These are phyloP conservation scores for Drosera spatulata DNA, from an alignment of 179 eudicot species.

Conservation along the genomic window DNA sequence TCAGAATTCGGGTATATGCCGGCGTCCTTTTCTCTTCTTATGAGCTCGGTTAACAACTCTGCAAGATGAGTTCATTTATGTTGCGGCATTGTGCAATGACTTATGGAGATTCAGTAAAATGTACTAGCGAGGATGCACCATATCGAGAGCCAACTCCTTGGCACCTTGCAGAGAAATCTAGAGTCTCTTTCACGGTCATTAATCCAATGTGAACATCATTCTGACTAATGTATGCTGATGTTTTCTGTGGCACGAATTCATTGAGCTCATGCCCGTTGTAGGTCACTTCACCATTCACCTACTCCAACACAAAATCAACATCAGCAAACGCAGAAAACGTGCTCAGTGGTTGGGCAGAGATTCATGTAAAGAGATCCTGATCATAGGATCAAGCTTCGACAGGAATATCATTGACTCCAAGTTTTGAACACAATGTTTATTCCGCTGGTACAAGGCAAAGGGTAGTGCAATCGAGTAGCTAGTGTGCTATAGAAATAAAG, in stretches of 20 bases:
- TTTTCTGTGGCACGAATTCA: conserved; percentile 61
- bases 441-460: too few species aligned
- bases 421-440: too few species aligned
- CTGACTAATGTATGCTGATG: conserved; percentile 66
- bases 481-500: too few species aligned
- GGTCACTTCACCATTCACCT: conserved; percentile 45
- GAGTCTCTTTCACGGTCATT: conserved; percentile 63
- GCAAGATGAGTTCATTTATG: conserved; percentile 21
- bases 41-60: conserved; percentile 13
- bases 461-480: too few species aligned
- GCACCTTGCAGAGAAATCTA: conserved; percentile 65
- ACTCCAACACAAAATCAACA: conserved; percentile 1
- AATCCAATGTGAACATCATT: conserved; percentile 60
- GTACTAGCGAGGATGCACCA: conserved; percentile 19
- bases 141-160: conserved; percentile 58
- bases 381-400: too few species aligned
- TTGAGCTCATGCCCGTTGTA: conserved; percentile 49
- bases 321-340: too few species aligned
- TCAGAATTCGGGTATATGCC: conserved; percentile 37
- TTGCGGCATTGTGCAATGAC: not conserved
- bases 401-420: too few species aligned
- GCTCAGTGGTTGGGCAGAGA: too few species aligned
- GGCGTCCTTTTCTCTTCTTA: conserved; percentile 30
- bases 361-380: too few species aligned
- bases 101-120: too few species aligned